A percentile compares a stretch with the other conserved stretches of the same genome.
phyloP scores from a whole-genome alignment of 768 basidiomycete genomes.

The Boletus subcaerulescens region DNA sequence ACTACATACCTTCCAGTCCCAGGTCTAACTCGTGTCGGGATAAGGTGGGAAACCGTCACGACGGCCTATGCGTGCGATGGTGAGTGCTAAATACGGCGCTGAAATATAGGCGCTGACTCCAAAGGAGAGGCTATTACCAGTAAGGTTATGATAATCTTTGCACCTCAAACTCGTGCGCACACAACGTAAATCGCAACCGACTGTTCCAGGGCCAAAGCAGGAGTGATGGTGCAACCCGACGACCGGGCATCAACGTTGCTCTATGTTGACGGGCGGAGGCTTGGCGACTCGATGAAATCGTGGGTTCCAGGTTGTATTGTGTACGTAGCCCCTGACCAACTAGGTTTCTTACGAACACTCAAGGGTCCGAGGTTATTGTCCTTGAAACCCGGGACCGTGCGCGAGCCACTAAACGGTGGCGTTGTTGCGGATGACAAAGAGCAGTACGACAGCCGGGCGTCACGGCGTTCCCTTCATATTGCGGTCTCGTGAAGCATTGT shows the following conservation, averaged over 20 bases:
- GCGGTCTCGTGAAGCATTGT: background rate
- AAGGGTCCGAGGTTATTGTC: background rate
- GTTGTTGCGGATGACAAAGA: background rate
- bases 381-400: background rate
- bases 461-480: background rate
- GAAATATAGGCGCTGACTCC: background rate
- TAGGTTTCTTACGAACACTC: background rate
- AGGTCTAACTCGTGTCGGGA: background rate
- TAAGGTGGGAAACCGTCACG: slow-evolving; percentile 9
- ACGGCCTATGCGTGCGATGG: background rate
- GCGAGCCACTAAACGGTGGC: background rate
- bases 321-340: background rate
- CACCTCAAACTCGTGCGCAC: background rate
- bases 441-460: no score
- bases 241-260: background rate
- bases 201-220: slow-evolving; percentile 13
- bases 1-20: background rate
- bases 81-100: background rate
- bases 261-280: background rate
- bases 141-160: background rate
- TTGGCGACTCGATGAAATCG: background rate
- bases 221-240: background rate
- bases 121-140: background rate
- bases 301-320: no score
- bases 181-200: slow-evolving; percentile 22